Evolutionary conservation across 306 rosid genomes (phyloP), one percentile per base, ranked within the genome.

Genomic region (Cyamopsis tetragonoloba): DNA sequence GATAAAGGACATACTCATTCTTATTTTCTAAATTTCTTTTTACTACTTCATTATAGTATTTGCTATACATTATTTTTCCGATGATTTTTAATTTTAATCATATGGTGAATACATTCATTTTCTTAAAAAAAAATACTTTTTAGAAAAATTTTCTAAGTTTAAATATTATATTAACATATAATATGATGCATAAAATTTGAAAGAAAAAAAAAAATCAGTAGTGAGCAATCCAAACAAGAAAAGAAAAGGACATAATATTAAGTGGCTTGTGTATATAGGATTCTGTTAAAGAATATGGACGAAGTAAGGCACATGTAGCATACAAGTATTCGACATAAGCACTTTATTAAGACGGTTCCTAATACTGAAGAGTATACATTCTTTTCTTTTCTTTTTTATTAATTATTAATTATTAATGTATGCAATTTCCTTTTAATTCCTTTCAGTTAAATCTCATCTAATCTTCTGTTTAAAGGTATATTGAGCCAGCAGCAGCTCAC

Each of bases 231-330:
- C 59, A 41, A 80, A 66, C 37, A 66, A 62, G 65, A 27, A 80
- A 73, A 74, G 73, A 74, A 71, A 75, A 47, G 65, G 66, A 38
- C 43, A 55, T n/a, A 37, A 38, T 50, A n/a, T n/a, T n/a, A 49
- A 54, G 77, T 41, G 61, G 46, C 26, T 43, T 14, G 44, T 8
- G 58, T 38, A 46, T 38, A 46, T 30, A 46, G 60, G 49, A 66
- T 72, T 64, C 37, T 57, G 53, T 70, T 64, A 72, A 68, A 20
- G 60, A 56, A 42, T 43, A 57, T 31, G 28, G 68, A 58, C 39
- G 30, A 70, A 70, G 57, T 38, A 68, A 62, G 35, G 70, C 8
- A 71, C 64, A 54, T 70, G 72, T 75, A 64, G 27, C 71, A 41
- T 60, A 62, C 72, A 76, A 46, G 65, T 63, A 58, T 77, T 13